Base-by-base conservation (phyloP, 371 early-diverging fungal species). In the Mucor mucedo region DNA sequence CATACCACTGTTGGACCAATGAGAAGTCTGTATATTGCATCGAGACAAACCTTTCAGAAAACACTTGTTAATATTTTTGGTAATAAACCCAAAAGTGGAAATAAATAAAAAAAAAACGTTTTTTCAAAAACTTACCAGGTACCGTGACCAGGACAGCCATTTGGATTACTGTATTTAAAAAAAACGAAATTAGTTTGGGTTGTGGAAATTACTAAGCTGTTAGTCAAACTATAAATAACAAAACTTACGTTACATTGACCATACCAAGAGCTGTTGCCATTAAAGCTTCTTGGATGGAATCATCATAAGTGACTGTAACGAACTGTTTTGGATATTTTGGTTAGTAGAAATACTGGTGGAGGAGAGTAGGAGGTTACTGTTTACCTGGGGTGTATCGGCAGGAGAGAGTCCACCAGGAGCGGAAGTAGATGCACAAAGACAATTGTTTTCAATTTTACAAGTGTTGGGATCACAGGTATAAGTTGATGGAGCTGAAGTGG, bases 1-100 rank as follows among this genome's bases (percentile, higher is more conserved):
- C 86, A 60, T 89, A 89, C 88, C 88, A 89, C 58, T 87, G 82
- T 39, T 87, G 85, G 29, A 88, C 83, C 42, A 87, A 65, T 3
- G 85, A 76, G 59, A 80, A 89, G 58, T 91, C 87, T 0, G 87
- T 84, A 62, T 89, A 89, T 44, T 82, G 66, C 63, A 82, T 87
- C 8, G 85, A 86, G 10, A 84, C 79, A 74, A 79, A 91, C 80
- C 79, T 79, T 33, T 28, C 16, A 38, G 13, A 60, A 27, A 38
- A 14, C 33, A 41, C 16, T 21, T 49, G 48, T 59, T 5, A 59
- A 49, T 66, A 55, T 49, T 52, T 58, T 52, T 54, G 58, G 55
- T 55, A 58, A 52, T 56, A 40, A 7, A 58, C 14, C 64, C 53
- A 52, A 53, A 67, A 58, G 47, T 61, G 42, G 48, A 28, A 42